Evolutionary conservation across 805 yeast genomes (phyloP), one percentile per base, ranked within the genome.

Genomic region (Diddensiella santjacobensis): DNA sequence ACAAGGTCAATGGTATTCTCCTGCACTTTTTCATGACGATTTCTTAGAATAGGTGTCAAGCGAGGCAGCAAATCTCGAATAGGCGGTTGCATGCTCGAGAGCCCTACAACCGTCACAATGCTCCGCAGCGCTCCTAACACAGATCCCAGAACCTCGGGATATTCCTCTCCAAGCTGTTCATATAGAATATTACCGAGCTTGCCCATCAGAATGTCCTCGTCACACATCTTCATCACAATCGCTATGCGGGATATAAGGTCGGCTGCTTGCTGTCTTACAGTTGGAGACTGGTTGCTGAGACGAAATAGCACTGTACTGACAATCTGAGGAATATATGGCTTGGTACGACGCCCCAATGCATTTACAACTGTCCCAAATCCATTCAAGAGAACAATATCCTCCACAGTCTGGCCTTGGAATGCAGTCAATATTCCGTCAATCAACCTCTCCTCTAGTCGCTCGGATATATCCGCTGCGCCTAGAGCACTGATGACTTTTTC

Each of bases 131-230:
- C 96, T 15, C 77, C 77, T 13, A 93, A 68, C 2, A 91, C 76
- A 0, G 96, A 85, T 0, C 96, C 97, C 40, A 93, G 70, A 2
- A 89, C 97, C 45, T 89, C 96, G 0, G 99, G 99, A 55, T 81
- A 88, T 3, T 84, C 91, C 62, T 93, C 99, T 17, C 99, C 99
- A 6, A 93, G 72, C 11, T 93, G 84, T 64, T 93, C 99, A 63
- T 84, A 88, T 29, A 93, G 69, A 13, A 90, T 82, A 19, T 85
- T 75, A 3, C 89, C 81, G 46, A 91, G 69, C 57, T 84, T 84
- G 48, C 74, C 74, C 52, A 91, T 61, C 45, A 86, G 66, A 10
- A 75, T 81, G 30, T 74, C 76, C 58, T 86, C 84, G 5, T 74
- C 77, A 62, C 96, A 85, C 10, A 70, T 61, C 55, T 78, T 77